phyloP scores from a whole-genome alignment of 2,329 filamentous ascomycete genomes.

The Neoarthrinium moseri region DNA sequence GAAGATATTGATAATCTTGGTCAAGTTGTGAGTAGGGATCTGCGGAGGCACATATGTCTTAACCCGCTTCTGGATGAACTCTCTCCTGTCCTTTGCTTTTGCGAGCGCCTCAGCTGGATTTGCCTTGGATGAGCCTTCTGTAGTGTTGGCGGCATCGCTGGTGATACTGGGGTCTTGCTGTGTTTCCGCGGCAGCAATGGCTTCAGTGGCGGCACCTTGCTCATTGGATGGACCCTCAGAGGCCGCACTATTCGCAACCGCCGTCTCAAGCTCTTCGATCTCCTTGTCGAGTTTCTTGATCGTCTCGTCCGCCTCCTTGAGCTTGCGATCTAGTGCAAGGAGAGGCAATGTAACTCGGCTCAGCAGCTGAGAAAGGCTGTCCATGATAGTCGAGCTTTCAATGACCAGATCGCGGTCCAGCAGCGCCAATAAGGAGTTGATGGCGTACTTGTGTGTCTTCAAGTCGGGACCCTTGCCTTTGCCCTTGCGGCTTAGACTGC shows the following conservation, averaged over 20 bases:
- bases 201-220: conserved; percentile 22
- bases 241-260: neutral
- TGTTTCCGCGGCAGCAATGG: conserved; percentile 13
- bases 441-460: conserved; percentile 81
- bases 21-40: conserved; percentile 85
- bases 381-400: conserved; percentile 97
- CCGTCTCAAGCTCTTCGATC: conserved; percentile 27
- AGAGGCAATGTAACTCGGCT: conserved; percentile 87
- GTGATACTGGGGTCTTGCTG: conserved; percentile 15
- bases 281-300: conserved; percentile 36
- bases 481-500: conserved; percentile 75
- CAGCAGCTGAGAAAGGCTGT: conserved; percentile 81
- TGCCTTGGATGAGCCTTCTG: conserved; percentile 13
- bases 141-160: conserved; percentile 12
- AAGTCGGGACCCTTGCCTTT: conserved; percentile 84
- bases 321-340: conserved; percentile 72
- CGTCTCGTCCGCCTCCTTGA: conserved; percentile 39
- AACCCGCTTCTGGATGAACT: conserved; percentile 46
- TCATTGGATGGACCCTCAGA: conserved; percentile 16
- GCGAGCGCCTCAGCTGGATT: conserved; percentile 13
- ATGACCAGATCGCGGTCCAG: conserved; percentile 94
- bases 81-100: conserved; percentile 38
- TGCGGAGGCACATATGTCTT: conserved; percentile 73
- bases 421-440: conserved; percentile 85
- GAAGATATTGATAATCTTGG: conserved; percentile 93